phyloP scores from a whole-genome alignment of 2,329 filamentous ascomycete genomes.

The Grosmannia clavigera region DNA sequence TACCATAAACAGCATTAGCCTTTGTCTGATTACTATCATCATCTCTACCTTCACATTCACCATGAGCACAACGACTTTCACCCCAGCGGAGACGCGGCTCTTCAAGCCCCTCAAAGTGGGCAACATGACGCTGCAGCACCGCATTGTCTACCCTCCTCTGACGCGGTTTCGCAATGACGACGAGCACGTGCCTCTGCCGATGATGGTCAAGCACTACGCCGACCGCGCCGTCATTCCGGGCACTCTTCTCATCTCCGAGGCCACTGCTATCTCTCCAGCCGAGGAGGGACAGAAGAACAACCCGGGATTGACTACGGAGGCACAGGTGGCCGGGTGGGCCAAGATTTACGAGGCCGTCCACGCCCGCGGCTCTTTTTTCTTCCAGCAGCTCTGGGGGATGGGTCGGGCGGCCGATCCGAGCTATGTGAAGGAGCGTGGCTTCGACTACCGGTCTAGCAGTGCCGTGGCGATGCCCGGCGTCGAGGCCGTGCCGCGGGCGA shows the following conservation, averaged over 20 bases:
- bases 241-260: constrained; percentile 29
- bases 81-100: constrained; percentile 1
- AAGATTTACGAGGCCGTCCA: constrained; percentile 49
- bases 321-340: constrained; percentile 46
- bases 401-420: constrained; percentile 26
- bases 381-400: constrained; percentile 44
- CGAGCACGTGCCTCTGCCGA: constrained; percentile 12
- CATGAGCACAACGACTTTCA: neutral
- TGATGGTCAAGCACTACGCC: constrained; percentile 29
- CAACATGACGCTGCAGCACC: constrained; percentile 3
- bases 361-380: constrained; percentile 45
- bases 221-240: constrained; percentile 29
- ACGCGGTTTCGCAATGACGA: constrained; percentile 38
- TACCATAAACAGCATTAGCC: too few species aligned
- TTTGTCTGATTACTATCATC: neutral
- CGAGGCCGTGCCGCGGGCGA: constrained; percentile 36
- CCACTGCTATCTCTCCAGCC: constrained; percentile 28
- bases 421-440: constrained; percentile 18
- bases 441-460: constrained; percentile 23
- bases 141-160: constrained; percentile 20
- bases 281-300: constrained; percentile 29
- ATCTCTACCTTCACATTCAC: neutral
- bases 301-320: constrained; percentile 43
- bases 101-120: constrained; percentile 9
- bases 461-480: constrained; percentile 31